Conservation (phyloP, 306 rosid genomes). For the Prunus kanzakura region DNA sequence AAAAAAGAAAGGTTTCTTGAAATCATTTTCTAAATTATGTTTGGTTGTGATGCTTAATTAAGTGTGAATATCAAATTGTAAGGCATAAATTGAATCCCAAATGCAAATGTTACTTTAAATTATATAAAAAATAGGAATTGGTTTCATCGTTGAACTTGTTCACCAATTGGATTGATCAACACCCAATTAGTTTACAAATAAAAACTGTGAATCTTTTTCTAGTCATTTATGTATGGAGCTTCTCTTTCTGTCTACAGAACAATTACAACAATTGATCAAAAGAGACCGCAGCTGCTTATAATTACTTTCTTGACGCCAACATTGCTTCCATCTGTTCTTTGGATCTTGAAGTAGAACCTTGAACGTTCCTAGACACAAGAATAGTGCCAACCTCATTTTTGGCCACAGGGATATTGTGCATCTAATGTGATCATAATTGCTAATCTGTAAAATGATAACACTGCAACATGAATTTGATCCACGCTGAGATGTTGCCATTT, state of each 20-base stretch:
- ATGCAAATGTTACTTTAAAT: too few relatives aligned
- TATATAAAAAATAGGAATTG: too few relatives aligned
- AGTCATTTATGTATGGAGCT: neutral
- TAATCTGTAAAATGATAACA: neutral
- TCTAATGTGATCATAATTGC: neutral
- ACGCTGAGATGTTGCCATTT: neutral
- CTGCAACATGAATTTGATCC: neutral
- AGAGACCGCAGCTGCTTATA: neutral
- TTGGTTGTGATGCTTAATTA: too few relatives aligned
- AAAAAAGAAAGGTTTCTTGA: too few relatives aligned
- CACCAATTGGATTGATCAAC: too few relatives aligned
- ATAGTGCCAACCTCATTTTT: constrained; percentile 1
- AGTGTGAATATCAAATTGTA: too few relatives aligned
- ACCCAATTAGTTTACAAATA: too few relatives aligned
- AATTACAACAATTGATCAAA: neutral
- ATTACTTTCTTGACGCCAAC: neutral
- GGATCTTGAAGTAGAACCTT: neutral
- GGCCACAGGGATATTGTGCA: neutral
- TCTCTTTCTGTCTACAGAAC: neutral
- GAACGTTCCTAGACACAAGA: neutral
- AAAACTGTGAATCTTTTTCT: too few relatives aligned
- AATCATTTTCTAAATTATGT: too few relatives aligned
- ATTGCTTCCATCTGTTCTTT: neutral
- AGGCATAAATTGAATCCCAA: too few relatives aligned
- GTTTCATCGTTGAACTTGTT: too few relatives aligned